These are phyloP conservation scores for Delonix regia DNA, from an alignment of 306 rosid species.

Conservation along the genomic window DNA sequence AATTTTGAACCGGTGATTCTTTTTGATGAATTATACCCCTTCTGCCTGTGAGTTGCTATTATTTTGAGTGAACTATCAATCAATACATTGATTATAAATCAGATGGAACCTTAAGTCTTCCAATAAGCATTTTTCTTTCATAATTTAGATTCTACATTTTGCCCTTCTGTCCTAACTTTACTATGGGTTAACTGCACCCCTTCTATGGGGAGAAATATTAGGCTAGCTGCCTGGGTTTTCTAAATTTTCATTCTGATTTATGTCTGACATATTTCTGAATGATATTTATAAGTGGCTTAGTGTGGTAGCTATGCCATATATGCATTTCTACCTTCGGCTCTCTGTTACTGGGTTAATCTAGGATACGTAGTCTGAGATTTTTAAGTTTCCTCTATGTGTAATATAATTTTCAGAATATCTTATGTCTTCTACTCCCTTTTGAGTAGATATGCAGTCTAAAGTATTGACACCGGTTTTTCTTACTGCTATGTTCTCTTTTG, in stretches of 20 bases:
- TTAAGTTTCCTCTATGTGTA: background rate
- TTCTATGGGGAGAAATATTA: background rate
- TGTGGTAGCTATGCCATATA: background rate
- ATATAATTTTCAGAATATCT: background rate
- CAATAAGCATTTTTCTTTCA: background rate
- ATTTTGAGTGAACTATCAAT: background rate
- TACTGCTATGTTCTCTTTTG: background rate
- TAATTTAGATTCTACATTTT: conserved; percentile 20
- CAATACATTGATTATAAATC: background rate
- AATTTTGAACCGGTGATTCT: background rate
- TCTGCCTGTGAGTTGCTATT: background rate
- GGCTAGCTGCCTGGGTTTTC: background rate
- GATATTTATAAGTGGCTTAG: background rate
- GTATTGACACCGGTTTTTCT: background rate
- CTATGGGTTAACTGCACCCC: background rate
- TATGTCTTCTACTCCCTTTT: background rate
- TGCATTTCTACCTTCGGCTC: background rate
- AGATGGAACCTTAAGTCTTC: background rate
- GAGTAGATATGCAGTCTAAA: background rate
- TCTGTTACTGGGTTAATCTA: background rate
- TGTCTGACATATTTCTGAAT: background rate
- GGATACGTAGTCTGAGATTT: too few relatives aligned
- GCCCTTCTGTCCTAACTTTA: conserved; percentile 9
- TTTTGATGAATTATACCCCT: background rate
- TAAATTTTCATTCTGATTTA: background rate